Conservation (phyloP, 73 alveolate genomes). For the Paramecium tetraurelia region DNA sequence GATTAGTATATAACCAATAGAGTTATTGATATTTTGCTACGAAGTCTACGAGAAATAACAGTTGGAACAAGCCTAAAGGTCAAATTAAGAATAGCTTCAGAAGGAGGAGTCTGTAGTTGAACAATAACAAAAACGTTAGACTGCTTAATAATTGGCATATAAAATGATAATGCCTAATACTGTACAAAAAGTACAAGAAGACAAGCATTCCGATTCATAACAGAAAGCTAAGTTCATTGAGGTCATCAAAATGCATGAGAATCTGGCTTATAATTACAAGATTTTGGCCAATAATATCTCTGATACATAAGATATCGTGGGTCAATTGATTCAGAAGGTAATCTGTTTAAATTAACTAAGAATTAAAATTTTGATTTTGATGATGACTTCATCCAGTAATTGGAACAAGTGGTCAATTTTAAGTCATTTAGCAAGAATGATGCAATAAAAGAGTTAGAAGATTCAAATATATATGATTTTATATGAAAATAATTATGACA, state of each 20-base stretch:
- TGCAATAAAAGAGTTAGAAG: constrained; percentile 1
- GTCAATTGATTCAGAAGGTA: background rate
- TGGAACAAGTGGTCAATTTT: background rate
- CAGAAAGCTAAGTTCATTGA: background rate
- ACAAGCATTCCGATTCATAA: background rate
- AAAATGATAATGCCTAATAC: background rate
- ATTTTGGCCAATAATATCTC: background rate
- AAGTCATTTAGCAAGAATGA: background rate
- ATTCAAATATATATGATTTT: background rate
- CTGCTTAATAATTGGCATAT: background rate
- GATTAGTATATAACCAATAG: background rate
- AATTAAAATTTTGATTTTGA: background rate
- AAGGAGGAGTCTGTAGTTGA: background rate
- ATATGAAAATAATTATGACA: background rate
- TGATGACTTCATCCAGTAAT: background rate
- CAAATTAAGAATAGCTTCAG: background rate
- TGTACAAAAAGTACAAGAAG: background rate
- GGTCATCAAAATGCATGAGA: background rate
- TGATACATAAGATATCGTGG: background rate
- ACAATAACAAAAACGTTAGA: background rate
- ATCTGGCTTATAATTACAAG: background rate
- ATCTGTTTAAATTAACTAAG: background rate
- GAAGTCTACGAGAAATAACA: background rate
- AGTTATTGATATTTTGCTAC: background rate
- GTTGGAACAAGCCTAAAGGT: background rate